Base-by-base conservation (phyloP, 768 basidiomycete genomes). In the Boletus rubescentipes region DNA sequence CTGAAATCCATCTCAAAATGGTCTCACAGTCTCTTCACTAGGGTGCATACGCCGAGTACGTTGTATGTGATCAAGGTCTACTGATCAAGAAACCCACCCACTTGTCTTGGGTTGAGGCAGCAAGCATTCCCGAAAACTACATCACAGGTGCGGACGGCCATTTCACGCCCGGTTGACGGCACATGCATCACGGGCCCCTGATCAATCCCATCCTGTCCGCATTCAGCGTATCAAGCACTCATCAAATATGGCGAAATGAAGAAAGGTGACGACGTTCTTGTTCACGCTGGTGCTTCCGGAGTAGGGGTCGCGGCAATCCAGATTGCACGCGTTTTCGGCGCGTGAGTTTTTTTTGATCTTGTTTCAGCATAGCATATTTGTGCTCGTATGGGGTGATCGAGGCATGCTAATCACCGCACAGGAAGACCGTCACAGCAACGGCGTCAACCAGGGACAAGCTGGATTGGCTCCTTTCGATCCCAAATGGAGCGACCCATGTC, bases 11-110 rank as follows among this genome's bases (percentile, higher is more conserved):
- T 21, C 5, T 47, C 49, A 47, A 37, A n/a, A 15, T n/a, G 15
- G 31, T 46, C 57, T 58, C 29, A 56, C 42, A 26, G 26, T 34
- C n/a, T 20, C 42, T 34, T 50, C 23, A 26, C 26, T 46, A 94
- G 93, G 93, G 93, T 34, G 92, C 93, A 40, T 95, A 94, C 64
- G 93, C 93, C 34, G 90, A 95, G 68, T 95, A 85, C 67, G 83
- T 98, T 58, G 80, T 76, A 26, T 81, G 85, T 38, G 75, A 79
- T 9, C 76, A 84, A 54, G 82, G 80, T 3, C 82, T 90, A 72
- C 67, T 96, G 53, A 72, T 93, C 53, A 75, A 65, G 56, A 97
- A 98, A 70, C 92, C 93, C 8, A 66, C 68, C 26, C 72, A 85
- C 66, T 73, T 98, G 55, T 81, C 84, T 30, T 96, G 89, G 89